Evolutionary conservation across 148 eudicot genomes (phyloP), one percentile per base, ranked within the genome.

Genomic region (Camellia granthamiana): DNA sequence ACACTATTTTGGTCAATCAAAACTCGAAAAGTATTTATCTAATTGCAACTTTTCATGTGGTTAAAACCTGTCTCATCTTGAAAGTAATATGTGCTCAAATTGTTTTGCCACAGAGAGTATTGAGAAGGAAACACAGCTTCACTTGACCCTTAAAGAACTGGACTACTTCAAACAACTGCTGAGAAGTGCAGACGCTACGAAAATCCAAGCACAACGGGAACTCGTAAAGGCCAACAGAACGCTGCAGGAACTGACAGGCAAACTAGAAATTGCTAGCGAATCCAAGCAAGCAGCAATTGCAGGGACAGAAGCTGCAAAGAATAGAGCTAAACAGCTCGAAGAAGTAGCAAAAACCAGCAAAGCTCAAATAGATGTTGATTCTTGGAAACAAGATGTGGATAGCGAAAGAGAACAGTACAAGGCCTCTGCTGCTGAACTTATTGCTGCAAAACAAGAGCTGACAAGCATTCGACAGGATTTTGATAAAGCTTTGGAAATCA

Each of bases 41-140:
- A 11, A 10, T 30, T 7, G 60, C 60, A 11, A 56, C 16, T 56
- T 56, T 10, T 56, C 16, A 3, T 56, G 15, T 56, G 13, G 13
- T 56, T 30, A 10, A 11, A 56, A 56, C 15, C 16, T 56, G n/a
- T 14, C 38, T 30, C 0, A 30, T 30, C 38, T 30, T 30, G 38
- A 30, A 30, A 30, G 38, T 30, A 30, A 30, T 30, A 30, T 30
- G 38, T 30, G 38, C 51, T 18, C 11, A 5, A 64, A 10, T 51
- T 78, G 62, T 14, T 42, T 54, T 70, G 56, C 68, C 5, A 61
- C 89, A 92, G 92, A 87, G 88, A 70, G 90, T 88, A 5, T 59
- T 90, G 18, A 96, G 80, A 90, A 88, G 83, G 97, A 95, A 86
- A 87, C 92, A 55, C 91, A 90, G 55, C 91, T 87, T 81, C 92